phyloP scores from a whole-genome alignment of 768 basidiomycete species.

The Tricholoma sp. region DNA sequence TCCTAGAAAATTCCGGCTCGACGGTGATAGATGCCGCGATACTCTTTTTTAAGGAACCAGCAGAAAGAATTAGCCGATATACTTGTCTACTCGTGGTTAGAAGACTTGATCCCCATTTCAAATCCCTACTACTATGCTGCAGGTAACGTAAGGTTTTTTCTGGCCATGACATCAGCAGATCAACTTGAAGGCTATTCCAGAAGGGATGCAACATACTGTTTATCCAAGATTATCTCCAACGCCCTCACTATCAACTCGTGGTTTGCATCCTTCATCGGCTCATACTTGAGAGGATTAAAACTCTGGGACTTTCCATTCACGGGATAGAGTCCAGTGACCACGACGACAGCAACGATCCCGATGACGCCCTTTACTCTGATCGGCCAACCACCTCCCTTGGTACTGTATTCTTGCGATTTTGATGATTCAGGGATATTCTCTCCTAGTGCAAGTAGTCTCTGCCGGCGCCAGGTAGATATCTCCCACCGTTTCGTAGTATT shows the following conservation, averaged over 20 bases:
- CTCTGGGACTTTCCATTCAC: not conserved
- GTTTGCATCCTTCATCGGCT: constrained; percentile 7
- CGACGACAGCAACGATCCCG: constrained; percentile 3
- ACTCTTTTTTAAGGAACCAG: no score
- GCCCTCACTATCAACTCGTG: constrained; percentile 11
- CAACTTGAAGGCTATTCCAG: not conserved
- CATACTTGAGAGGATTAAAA: constrained; percentile 12
- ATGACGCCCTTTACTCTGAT: constrained; percentile 8
- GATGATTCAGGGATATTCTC: not conserved
- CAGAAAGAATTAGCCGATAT: no score
- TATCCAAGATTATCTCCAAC: constrained; percentile 5
- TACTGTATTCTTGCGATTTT: constrained; percentile 5
- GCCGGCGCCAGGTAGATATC: constrained; percentile 10
- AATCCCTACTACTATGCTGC: not conserved
- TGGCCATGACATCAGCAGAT: not conserved
- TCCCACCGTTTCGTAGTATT: constrained; percentile 9
- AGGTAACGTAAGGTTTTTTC: constrained; percentile 5
- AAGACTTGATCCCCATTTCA: no score
- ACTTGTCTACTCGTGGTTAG: no score
- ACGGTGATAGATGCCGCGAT: no score
- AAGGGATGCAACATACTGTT: constrained; percentile 3
- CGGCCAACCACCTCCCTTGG: constrained; percentile 10
- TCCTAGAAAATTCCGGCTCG: no score
- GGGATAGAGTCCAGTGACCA: constrained; percentile 6
- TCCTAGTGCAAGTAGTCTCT: constrained; percentile 2